Conservation (phyloP, 352 stramenopile species). For the Sclerospora graminicola region DNA sequence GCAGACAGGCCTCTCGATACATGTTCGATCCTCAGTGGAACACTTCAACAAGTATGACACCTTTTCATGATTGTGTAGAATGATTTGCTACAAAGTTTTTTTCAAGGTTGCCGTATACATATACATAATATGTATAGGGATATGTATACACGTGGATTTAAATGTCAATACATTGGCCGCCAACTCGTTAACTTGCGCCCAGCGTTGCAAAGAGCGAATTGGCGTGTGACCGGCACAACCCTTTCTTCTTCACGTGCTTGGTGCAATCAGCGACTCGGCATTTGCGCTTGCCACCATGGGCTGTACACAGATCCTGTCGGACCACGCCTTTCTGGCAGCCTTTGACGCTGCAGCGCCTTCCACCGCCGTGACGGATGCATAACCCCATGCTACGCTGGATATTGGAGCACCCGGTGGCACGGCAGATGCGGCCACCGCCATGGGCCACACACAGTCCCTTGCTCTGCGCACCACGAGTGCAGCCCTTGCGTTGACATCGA, state of each 20-base stretch:
- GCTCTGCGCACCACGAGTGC: constrained; percentile 69
- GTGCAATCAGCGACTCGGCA: constrained; percentile 69
- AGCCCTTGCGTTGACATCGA: constrained; percentile 74
- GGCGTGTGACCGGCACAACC: constrained; percentile 60
- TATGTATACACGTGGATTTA: too few species aligned
- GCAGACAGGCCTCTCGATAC: too few species aligned
- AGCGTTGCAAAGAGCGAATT: constrained; percentile 40
- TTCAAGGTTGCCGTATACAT: too few species aligned
- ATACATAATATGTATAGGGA: neutral
- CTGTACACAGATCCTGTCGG: constrained; percentile 77
- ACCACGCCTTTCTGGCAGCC: constrained; percentile 81
- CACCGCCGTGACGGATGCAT: constrained; percentile 82
- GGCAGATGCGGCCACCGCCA: constrained; percentile 72
- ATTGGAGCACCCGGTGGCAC: constrained; percentile 67
- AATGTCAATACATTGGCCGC: too few species aligned
- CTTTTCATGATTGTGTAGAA: too few species aligned
- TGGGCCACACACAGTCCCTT: constrained; percentile 80
- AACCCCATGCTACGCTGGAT: constrained; percentile 83
- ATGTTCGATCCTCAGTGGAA: too few species aligned
- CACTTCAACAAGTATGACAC: too few species aligned
- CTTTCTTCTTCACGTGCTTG: constrained; percentile 84
- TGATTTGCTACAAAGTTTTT: too few species aligned
- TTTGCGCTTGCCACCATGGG: constrained; percentile 80
- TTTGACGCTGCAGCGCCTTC: constrained; percentile 69
- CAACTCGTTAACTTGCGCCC: constrained; percentile 15